Evolutionary conservation across 345 rosid genomes (phyloP).

Genomic region (Gossypium stocksii): DNA sequence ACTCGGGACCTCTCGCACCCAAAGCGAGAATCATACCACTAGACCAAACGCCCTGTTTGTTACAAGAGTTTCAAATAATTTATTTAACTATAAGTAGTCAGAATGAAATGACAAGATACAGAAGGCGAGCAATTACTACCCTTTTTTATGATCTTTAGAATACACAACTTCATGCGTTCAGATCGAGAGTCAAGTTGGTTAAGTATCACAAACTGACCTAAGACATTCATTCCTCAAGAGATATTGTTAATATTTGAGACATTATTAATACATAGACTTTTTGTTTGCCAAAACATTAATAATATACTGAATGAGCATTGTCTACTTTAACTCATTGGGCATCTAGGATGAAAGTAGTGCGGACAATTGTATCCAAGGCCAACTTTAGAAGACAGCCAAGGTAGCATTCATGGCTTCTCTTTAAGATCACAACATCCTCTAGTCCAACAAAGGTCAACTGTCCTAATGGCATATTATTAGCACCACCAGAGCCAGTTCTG

Average conservation of each 20-base stretch:
- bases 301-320: too few species aligned
- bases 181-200: background rate
- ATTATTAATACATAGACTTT: background rate
- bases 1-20: constrained; percentile 84
- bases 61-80: fast-evolving
- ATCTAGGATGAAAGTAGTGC: background rate
- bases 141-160: too few species aligned
- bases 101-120: too few species aligned
- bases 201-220: background rate
- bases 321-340: background rate
- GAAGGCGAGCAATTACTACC: too few species aligned
- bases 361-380: background rate
- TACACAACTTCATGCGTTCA: background rate
- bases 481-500: background rate
- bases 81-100: too few species aligned
- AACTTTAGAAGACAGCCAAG: too few species aligned
- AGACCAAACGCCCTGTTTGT: background rate
- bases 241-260: background rate
- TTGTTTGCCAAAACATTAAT: too few species aligned
- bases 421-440: too few species aligned
- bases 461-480: too few species aligned
- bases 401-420: too few species aligned
- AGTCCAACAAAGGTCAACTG: too few species aligned
- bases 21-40: constrained; percentile 41
- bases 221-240: background rate